A percentile compares a stretch with the other conserved stretches of the same genome.
Conservation (phyloP, 345 rosid species). For the Rubroshorea leprosula region DNA sequence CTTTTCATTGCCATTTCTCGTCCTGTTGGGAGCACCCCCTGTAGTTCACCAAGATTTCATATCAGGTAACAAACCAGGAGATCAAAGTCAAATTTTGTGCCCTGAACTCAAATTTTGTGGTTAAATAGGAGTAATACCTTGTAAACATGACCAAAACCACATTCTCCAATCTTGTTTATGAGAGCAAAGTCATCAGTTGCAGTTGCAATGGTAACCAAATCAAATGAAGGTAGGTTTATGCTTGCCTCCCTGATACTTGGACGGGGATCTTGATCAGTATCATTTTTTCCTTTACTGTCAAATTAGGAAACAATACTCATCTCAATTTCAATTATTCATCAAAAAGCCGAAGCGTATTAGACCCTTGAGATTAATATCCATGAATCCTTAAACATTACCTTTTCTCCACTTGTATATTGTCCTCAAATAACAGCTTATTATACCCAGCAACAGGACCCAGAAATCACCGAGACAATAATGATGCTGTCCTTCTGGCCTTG, state of each 20-base stretch:
- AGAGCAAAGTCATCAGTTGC: conserved; percentile 30
- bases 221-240: conserved; percentile 14
- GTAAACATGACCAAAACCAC: conserved; percentile 41
- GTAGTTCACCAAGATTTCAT: neutral
- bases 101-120: neutral
- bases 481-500: no score
- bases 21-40: conserved; percentile 24
- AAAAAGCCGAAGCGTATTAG: no score
- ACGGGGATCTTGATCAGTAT: neutral
- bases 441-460: no score
- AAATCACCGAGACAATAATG: no score
- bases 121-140: conserved; percentile 19
- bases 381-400: no score
- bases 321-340: neutral
- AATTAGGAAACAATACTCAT: neutral
- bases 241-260: conserved; percentile 1
- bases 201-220: neutral
- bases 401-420: no score
- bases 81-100: neutral
- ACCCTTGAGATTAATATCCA: no score
- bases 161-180: conserved; percentile 27
- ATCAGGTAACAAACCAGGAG: neutral
- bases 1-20: conserved; percentile 29
- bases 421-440: no score
- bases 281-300: neutral